Base-by-base conservation (phyloP, 495 filamentous ascomycete genomes). In the Aspergillus homomorphus region DNA sequence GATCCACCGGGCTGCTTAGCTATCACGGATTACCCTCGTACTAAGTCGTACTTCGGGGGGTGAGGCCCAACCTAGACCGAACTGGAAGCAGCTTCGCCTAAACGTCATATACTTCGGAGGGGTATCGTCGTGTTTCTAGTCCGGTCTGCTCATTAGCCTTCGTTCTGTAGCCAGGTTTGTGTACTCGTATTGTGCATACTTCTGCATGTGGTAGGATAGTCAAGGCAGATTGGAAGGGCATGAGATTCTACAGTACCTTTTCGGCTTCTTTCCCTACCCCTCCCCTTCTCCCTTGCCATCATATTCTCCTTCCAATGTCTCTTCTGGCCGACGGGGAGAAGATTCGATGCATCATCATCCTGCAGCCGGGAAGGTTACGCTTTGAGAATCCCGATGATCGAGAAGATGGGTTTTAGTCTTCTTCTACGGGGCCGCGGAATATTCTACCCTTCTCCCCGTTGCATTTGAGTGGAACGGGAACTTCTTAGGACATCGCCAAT, bases 331-430 rank as follows among this genome's bases (percentile, higher is more conserved):
- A n/a, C n/a, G n/a, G n/a, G n/a, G n/a, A n/a, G n/a, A n/a, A n/a
- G n/a, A n/a, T n/a, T n/a, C n/a, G 24, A 26, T 1, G 24, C 21
- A 23, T 10, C 23, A 51, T 16, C 7, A 51, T 14, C 20, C 53
- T 59, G 54, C 42, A 28, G 57, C 50, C 6, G 61, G 53, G 43
- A 46, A 54, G 49, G 48, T 20, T 46, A 30, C 20, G 51, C 43
- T 43, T 51, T 28, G 56, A 51, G 44, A 56, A 57, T 64, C 62
- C 65, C 65, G 60, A 60, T 58, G 60, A 65, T 58, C 60, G 61
- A 62, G 62, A 53, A 60, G 57, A 62, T 59, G 23, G 56, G 57
- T 51, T 54, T 57, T 67, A 67, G 64, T 28, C 42, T 53, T 24
- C 1, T 46, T 50, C 50, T 59, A 60, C 61, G 58, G 46, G 56